Percentiles rank a stretch among this genome's conserved stretches.
Evolutionary conservation across 2,329 filamentous ascomycete species (phyloP).

Genomic region (Hypoxylon sp.): DNA sequence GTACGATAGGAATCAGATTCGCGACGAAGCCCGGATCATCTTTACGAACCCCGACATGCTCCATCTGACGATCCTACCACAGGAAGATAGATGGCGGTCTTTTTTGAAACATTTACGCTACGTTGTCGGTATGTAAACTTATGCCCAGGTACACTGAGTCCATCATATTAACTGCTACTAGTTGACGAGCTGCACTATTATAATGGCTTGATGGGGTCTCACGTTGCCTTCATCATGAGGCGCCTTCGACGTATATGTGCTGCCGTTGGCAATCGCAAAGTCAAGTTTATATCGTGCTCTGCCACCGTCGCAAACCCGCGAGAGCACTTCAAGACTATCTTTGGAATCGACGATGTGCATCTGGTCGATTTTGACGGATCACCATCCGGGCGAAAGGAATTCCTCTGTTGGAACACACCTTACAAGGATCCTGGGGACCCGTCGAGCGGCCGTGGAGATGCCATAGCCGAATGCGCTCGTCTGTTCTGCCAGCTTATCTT

Average conservation of each 20-base stretch:
- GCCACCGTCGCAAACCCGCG: constrained; percentile 94
- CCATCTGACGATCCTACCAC: constrained; percentile 89
- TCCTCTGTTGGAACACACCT: constrained; percentile 97
- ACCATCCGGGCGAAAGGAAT: constrained; percentile 91
- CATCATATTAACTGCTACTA: constrained; percentile 21
- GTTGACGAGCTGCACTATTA: constrained; percentile 95
- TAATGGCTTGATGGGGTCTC: constrained; percentile 91
- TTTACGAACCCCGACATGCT: constrained; percentile 99
- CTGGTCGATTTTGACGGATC: constrained; percentile 92
- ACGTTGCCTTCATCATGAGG: constrained; percentile 94
- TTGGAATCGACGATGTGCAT: constrained; percentile 81
- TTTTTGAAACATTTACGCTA: constrained; percentile 91
- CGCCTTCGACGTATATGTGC: constrained; percentile 87
- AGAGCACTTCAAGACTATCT: constrained; percentile 93
- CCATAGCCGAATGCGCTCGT: constrained; percentile 84
- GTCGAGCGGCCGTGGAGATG: constrained; percentile 83
- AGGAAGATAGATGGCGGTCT: constrained; percentile 86
- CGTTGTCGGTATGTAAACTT: constrained; percentile 69
- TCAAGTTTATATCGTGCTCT: constrained; percentile 95
- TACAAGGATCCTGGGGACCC: constrained; percentile 90
- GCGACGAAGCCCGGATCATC: constrained; percentile 89
- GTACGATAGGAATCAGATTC: constrained; percentile 76
- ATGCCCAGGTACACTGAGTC: constrained; percentile 33
- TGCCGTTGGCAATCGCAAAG: constrained; percentile 81
- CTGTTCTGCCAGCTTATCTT: constrained; percentile 91